These are phyloP conservation scores for Oryza glumipatula DNA, from an alignment of 176 grass and related monocot species.

Conservation along the genomic window DNA sequence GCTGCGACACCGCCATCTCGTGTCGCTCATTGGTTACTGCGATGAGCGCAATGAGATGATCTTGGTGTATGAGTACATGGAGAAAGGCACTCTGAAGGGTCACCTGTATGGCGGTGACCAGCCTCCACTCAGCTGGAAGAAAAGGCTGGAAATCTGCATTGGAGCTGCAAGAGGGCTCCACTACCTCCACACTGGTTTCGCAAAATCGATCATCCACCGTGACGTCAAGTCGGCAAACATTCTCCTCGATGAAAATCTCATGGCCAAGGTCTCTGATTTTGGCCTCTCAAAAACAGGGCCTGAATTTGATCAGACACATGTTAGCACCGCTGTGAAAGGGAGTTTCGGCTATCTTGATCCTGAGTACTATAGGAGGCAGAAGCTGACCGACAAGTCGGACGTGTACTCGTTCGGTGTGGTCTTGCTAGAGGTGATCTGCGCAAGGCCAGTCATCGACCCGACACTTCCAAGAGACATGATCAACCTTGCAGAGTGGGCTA, in stretches of 20 bases:
- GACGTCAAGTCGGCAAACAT: constrained; percentile 98
- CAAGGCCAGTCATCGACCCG: constrained; percentile 80
- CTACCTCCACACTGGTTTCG: constrained; percentile 93
- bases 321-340: constrained; percentile 93
- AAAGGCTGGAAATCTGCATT: constrained; percentile 91
- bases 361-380: constrained; percentile 92
- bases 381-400: constrained; percentile 94
- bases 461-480: constrained; percentile 86
- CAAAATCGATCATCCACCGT: constrained; percentile 90
- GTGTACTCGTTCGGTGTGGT: constrained; percentile 97
- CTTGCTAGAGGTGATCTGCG: constrained; percentile 83
- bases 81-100: constrained; percentile 85
- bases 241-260: constrained; percentile 84
- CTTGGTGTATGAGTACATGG: constrained; percentile 97
- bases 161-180: constrained; percentile 93
- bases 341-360: constrained; percentile 95
- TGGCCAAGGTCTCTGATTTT: constrained; percentile 95
- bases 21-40: constrained; percentile 90
- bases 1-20: constrained; percentile 86
- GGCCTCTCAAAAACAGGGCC: constrained; percentile 95
- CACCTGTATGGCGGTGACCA: constrained; percentile 79
- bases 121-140: constrained; percentile 77
- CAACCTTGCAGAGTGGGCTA: constrained; percentile 88
- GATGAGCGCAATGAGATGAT: constrained; percentile 93
- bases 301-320: constrained; percentile 87